Base-by-base conservation (phyloP, 2,329 filamentous ascomycete genomes). In the Ceratocystiopsis minuta region DNA sequence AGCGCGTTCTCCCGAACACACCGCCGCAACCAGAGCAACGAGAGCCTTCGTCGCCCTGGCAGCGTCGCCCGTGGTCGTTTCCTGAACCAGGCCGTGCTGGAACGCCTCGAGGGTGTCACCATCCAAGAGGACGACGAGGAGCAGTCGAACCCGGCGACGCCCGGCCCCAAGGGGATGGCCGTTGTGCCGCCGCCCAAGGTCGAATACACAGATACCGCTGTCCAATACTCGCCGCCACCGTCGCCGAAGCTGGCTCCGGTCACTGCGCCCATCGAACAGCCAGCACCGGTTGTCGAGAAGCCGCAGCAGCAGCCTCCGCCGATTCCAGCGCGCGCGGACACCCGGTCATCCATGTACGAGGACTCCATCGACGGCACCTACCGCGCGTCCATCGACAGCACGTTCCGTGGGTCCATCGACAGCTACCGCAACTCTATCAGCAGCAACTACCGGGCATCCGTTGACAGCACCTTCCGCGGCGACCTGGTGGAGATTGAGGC, bases 201-300 rank as follows among this genome's bases (percentile, higher is more conserved):
- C 36, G 62, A 66, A 45, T 92, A 90, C 61, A 70, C 72, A 34
- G 82, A 92, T 53, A 71, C 70, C n/a, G 82, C 78, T 4, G 68
- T 84, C 31, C 87, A 95, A 56, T 90, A 73, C 53, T 90, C 85
- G 32, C 86, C 85, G 37, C 84, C 84, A 2, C 69, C 79, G 3
- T 92, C 85, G 2, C 84, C 84, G 1, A 66, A 65, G 50, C 43
- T 67, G 6, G 46, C 54, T 11, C 57, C 65, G 0, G 50, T 28
- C 7, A 10, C 9, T 10, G 11, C 7, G 2, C 6, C 11, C 24
- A 10, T 10, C 24, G 24, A 28, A 10, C 24, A 10, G 9, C 20
- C 20, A 4, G 24, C 24, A 28, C 24, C 24, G 24, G 9, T 10
- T 2, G 24, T 9, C 2, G 24, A 28, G 24, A 28, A 6, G 7